Base-by-base conservation (phyloP, 2,329 filamentous ascomycete species). In the Microdochium paspali region DNA sequence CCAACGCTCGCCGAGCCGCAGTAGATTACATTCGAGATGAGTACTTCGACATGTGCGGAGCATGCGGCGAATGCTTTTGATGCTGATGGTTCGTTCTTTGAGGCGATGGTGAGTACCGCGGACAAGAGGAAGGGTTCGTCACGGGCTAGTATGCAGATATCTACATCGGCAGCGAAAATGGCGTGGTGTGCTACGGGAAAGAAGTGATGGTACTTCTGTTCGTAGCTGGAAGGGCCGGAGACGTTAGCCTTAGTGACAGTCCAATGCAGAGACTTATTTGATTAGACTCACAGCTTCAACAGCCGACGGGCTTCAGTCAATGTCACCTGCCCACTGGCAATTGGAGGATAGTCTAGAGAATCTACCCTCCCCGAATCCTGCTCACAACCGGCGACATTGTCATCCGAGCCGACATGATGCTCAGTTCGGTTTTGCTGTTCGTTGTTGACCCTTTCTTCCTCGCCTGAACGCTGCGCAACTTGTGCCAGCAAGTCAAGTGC, bases 101-200 rank as follows among this genome's bases (percentile, higher is more conserved):
- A 85, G 3, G 82, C 79, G 44, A 88, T 82, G 1, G 83, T 82
- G 3, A 88, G 67, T 2, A 87, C 79, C 0, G 84, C 83, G 0
- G 84, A 87, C 15, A 87, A 70, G 0, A 88, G 68, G 56, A 87
- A 79, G 25, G 76, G 80, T 56, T 87, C 83, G 24, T 76, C 74
- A 2, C 71, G 68, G 4, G 80, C 77, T 51, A 80, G 78, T 18
- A 72, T 66, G 24, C 76, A 67, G 10, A 86, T 62, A 48, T 74
- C 66, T 13, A 66, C 60, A 32, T 72, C 67, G 51, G 79, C 70
- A 6, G 20, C 39, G 52, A 84, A 77, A 40, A 80, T 77, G 52
- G 75, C 73, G 31, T 71, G 69, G 10, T 82, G 79, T 0, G 84
- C 82, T 24, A 88, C 66, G 0, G 84, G 84, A 48, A 85, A 84